These are phyloP conservation scores for Kondoa malvinella DNA, from an alignment of 768 basidiomycete species.

Conservation along the genomic window DNA sequence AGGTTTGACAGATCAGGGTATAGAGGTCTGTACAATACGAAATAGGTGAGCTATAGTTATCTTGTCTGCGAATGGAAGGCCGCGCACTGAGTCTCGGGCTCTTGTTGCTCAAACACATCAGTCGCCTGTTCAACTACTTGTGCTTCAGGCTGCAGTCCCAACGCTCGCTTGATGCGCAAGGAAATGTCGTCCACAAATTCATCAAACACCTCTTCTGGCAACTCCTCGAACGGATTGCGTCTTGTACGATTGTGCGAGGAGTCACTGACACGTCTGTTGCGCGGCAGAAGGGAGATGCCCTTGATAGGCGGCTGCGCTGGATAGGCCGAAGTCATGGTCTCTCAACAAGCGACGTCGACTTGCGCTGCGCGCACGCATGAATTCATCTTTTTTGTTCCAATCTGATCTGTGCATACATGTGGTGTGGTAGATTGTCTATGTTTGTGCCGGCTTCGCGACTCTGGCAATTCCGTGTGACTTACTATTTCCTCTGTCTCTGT, in stretches of 20 bases:
- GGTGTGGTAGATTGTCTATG: no score
- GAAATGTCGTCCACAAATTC: conserved; percentile 1
- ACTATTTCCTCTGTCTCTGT: no score
- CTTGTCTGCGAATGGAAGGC: no score
- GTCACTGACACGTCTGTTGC: no score
- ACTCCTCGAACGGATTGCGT: neutral
- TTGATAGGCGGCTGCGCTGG: neutral
- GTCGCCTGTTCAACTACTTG: neutral
- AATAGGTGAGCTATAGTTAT: no score
- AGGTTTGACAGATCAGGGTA: neutral
- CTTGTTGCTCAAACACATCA: conserved; percentile 2
- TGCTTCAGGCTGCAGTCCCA: neutral
- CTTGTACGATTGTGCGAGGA: neutral
- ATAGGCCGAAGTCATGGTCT: neutral
- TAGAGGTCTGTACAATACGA: neutral
- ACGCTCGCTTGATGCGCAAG: neutral
- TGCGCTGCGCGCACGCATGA: no score
- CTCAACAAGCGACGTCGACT: neutral
- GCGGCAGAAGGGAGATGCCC: neutral
- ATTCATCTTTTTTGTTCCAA: no score
- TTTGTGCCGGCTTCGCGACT: no score
- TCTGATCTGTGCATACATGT: no score
- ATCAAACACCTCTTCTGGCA: neutral
- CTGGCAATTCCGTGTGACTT: no score
- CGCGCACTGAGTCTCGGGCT: no score